Evolutionary conservation across 345 rosid species (phyloP), one percentile per base, ranked within the genome.

Genomic region (Aurinia saxatilis): DNA sequence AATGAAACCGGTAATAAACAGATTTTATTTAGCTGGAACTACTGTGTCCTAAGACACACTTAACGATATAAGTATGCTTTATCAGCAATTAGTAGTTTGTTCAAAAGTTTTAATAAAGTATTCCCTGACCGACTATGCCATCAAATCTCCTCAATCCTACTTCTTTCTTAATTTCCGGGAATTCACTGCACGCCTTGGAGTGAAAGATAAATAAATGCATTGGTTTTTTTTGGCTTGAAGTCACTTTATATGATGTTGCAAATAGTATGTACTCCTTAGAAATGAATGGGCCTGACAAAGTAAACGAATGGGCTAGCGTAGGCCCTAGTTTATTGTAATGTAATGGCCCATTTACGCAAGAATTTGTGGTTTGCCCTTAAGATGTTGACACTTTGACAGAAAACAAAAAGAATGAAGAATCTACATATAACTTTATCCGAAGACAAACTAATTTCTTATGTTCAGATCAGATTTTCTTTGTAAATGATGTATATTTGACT

Each of bases 71-170:
- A 36, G 27, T 35, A 46, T 23, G 56, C 31, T 56, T 51, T 53
- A 27, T 27, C 1, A 27, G 30, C 30, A 27, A 27, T 27, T 27
- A 27, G 30, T 27, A 41, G 51, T 40, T 65, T 57, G 13, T 40
- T 39, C 5, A 25, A 40, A 25, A 40, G 23, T 49, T 57, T 40
- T 54, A 16, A 25, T 23, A 53, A 54, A 45, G 55, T 45, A 15
- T 35, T 45, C 5, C 10, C 53, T 38, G 55, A 55, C 70, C 70
- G 63, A 65, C 70, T 54, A 53, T 14, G 10, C 18, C 21, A 19
- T 40, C 68, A 63, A 45, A 59, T 51, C 68, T 17, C 10, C 40
- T 63, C 41, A 50, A 49, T 37, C 57, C 29, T 50, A 50, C 14
- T 17, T 16, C 17, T 21, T 39, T 12, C 23, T 36, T 2, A 23